A percentile compares a stretch with the other conserved stretches of the same genome.
phyloP scores from a whole-genome alignment of 73 alveolate genomes.

The Blepharisma japonicum region DNA sequence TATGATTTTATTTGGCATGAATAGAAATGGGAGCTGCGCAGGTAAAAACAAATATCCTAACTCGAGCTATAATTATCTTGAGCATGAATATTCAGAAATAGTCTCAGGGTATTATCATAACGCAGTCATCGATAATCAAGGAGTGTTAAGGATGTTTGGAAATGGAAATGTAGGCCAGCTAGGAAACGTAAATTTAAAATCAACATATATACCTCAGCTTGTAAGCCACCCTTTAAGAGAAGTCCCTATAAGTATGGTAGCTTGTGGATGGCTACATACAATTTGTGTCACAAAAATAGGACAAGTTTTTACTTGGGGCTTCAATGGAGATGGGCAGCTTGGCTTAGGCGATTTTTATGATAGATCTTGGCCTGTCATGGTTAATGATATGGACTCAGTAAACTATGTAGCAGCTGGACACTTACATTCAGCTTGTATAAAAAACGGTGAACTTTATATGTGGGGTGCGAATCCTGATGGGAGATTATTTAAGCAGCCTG shows the following conservation, averaged over 20 bases:
- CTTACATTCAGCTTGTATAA: constrained; percentile 29
- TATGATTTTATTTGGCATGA: background rate
- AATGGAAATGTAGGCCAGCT: constrained; percentile 36
- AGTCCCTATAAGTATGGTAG: constrained; percentile 35
- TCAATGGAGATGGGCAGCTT: constrained; percentile 45
- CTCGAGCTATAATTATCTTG: background rate
- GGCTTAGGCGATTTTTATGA: constrained; percentile 40
- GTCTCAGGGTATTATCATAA: constrained; percentile 61
- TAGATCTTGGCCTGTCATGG: constrained; percentile 20
- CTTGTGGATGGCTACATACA: constrained; percentile 60
- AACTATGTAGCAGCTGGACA: constrained; percentile 22
- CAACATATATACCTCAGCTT: background rate
- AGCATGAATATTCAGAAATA: constrained; percentile 32
- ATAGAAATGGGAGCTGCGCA: constrained; percentile 10
- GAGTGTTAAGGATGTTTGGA: background rate
- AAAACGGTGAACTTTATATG: constrained; percentile 45
- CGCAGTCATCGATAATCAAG: constrained; percentile 32
- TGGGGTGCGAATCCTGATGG: constrained; percentile 66
- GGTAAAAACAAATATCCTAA: background rate
- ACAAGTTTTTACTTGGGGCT: constrained; percentile 48
- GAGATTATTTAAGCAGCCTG: constrained; percentile 44
- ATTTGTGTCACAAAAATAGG: constrained; percentile 47
- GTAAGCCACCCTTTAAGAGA: constrained; percentile 50
- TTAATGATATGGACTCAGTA: background rate
- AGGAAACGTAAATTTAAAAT: constrained; percentile 25